These are phyloP conservation scores for Paramicrosporidium saccamoebae DNA, from an alignment of 371 early-diverging fungal genomes.

Conservation along the genomic window DNA sequence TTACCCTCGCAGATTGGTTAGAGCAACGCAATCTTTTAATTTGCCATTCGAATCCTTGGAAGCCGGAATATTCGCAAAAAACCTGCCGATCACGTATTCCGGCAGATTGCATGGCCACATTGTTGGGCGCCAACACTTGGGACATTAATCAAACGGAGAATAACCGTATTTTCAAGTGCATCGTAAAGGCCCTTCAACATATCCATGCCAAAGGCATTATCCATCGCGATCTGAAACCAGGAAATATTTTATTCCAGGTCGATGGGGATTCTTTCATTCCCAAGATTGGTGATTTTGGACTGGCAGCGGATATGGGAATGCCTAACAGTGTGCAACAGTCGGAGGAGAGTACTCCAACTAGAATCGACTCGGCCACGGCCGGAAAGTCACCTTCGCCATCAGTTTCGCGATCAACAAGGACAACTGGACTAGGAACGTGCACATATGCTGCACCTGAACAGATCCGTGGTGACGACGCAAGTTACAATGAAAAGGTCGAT, in stretches of 20 bases:
- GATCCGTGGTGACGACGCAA: no score
- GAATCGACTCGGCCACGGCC: neutral
- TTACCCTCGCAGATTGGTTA: conserved; percentile 19
- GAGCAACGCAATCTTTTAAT: conserved; percentile 8
- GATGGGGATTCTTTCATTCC: conserved; percentile 6
- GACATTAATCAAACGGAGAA: no score
- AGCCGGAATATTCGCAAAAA: neutral
- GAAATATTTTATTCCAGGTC: conserved; percentile 25
- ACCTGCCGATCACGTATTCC: conserved; percentile 1
- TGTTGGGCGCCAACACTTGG: conserved; percentile 7
- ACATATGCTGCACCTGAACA: conserved; percentile 86
- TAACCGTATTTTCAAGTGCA: no score
- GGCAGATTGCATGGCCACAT: conserved; percentile 12
- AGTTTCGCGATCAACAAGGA: conserved; percentile 4
- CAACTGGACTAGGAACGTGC: conserved; percentile 27
- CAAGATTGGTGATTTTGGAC: conserved; percentile 62
- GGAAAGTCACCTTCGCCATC: conserved; percentile 1
- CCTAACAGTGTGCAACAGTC: neutral
- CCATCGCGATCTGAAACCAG: conserved; percentile 43
- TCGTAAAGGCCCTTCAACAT: conserved; percentile 22
- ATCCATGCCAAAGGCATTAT: conserved; percentile 30
- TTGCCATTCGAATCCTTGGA: conserved; percentile 1
- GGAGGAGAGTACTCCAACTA: neutral
- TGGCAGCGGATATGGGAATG: conserved; percentile 26
- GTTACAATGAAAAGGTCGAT: conserved; percentile 22